These are phyloP conservation scores for Wickerhamiella kurtzmanii DNA, from an alignment of 805 yeast species.

Conservation along the genomic window DNA sequence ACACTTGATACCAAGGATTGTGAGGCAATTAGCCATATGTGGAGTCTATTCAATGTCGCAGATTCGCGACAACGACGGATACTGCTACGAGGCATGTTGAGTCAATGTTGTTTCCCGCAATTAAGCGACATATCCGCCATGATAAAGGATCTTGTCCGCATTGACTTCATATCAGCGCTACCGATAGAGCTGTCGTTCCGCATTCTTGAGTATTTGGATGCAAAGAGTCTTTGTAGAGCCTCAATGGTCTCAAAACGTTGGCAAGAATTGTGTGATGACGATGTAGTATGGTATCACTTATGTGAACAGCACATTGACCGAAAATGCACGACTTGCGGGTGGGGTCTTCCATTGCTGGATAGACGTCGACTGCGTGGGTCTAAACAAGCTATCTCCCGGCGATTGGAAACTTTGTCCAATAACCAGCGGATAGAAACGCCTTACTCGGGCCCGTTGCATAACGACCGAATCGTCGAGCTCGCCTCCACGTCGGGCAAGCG, in stretches of 20 bases:
- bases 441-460: not conserved
- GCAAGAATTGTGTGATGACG: slow-evolving; percentile 88
- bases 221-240: slow-evolving; percentile 84
- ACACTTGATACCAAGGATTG: slow-evolving; percentile 50
- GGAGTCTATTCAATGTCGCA: slow-evolving; percentile 72
- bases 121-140: slow-evolving; percentile 74
- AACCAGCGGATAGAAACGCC: slow-evolving; percentile 1
- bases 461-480: not conserved
- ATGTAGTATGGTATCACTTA: slow-evolving; percentile 94
- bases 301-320: slow-evolving; percentile 97
- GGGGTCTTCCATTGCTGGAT: slow-evolving; percentile 94
- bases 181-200: slow-evolving; percentile 80
- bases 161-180: slow-evolving; percentile 73
- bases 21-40: slow-evolving; percentile 64
- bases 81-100: slow-evolving; percentile 67
- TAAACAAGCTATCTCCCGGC: slow-evolving; percentile 21
- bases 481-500: too few species aligned
- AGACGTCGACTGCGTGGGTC: slow-evolving; percentile 37
- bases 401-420: slow-evolving; percentile 15
- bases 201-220: slow-evolving; percentile 77
- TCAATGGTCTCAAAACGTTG: slow-evolving; percentile 84
- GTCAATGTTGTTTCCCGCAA: slow-evolving; percentile 93
- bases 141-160: slow-evolving; percentile 63
- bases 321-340: slow-evolving; percentile 95
- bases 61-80: slow-evolving; percentile 56